A percentile compares a stretch with the other conserved stretches of the same genome.
phyloP scores from a whole-genome alignment of 257 asterid species.

The Solanum pennellii region DNA sequence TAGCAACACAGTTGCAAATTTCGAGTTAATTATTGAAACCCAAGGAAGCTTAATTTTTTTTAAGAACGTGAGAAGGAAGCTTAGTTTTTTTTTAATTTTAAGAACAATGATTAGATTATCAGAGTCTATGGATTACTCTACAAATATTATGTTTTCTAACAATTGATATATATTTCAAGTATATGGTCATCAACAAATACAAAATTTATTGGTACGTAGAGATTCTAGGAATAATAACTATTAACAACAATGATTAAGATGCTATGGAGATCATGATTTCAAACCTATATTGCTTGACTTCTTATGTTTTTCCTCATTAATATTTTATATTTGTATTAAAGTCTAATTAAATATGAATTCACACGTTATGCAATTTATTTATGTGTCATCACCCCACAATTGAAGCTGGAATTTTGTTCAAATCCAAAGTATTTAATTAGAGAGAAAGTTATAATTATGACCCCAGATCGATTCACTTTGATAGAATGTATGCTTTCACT shows the following conservation, averaged over 20 bases:
- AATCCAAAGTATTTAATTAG: no score
- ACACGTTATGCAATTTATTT: no score
- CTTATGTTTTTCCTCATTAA: not conserved
- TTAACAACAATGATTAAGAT: not conserved
- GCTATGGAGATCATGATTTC: not conserved
- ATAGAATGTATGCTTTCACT: no score
- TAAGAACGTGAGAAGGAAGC: not conserved
- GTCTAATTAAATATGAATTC: no score
- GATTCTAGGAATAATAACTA: not conserved
- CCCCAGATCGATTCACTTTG: no score
- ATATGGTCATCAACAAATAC: not conserved
- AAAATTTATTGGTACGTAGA: not conserved
- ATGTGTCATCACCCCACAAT: not conserved
- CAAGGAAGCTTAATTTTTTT: not conserved
- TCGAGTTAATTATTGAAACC: not conserved
- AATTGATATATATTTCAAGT: not conserved
- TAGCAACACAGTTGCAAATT: not conserved
- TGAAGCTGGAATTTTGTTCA: not conserved
- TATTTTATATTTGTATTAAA: no score
- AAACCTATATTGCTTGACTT: not conserved
- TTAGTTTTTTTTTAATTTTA: not conserved
- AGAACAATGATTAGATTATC: not conserved
- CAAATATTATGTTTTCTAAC: not conserved
- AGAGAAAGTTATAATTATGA: no score
- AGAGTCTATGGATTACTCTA: not conserved